Percentiles rank a stretch among this genome's conserved stretches.
Evolutionary conservation across 129 eudicot species (phyloP).

Genomic region (Pittosporum tobira): DNA sequence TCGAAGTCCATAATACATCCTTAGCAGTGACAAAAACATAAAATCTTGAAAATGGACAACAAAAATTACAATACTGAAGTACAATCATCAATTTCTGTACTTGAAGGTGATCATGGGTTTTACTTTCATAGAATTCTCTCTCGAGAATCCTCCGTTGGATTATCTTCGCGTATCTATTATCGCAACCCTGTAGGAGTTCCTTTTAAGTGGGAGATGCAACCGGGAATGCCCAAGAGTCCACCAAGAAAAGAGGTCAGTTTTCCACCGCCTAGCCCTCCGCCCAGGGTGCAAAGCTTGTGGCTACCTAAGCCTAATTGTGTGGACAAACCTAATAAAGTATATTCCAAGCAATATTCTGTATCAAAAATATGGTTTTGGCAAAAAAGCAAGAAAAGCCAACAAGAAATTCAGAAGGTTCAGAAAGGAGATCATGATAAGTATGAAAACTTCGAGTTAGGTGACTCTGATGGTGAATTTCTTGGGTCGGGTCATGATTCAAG

Average conservation of each 20-base stretch:
- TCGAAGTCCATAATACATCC: too few species aligned
- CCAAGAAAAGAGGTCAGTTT: constrained; percentile 25
- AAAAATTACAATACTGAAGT: background rate
- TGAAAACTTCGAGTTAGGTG: too few species aligned
- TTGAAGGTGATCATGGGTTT: background rate
- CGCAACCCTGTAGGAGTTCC: constrained; percentile 16
- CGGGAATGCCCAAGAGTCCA: constrained; percentile 24
- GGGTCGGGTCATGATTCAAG: constrained; percentile 27
- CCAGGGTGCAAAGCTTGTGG: constrained; percentile 21
- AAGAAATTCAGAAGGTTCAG: background rate
- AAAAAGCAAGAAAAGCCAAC: background rate
- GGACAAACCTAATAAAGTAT: background rate
- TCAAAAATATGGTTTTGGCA: constrained; percentile 2
- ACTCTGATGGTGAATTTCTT: constrained; percentile 22
- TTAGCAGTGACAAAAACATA: too few species aligned
- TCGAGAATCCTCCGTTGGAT: background rate
- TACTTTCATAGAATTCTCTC: background rate
- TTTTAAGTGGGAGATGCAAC: constrained; percentile 29
- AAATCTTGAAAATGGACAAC: background rate
- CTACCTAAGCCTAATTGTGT: constrained; percentile 16
- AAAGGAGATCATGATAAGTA: background rate
- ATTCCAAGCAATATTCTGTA: background rate
- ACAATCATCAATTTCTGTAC: background rate
- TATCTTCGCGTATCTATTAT: background rate
- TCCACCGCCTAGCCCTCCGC: constrained; percentile 39